These are phyloP conservation scores for Xylaria arbuscula DNA, from an alignment of 2,329 filamentous ascomycete species.

Conservation along the genomic window DNA sequence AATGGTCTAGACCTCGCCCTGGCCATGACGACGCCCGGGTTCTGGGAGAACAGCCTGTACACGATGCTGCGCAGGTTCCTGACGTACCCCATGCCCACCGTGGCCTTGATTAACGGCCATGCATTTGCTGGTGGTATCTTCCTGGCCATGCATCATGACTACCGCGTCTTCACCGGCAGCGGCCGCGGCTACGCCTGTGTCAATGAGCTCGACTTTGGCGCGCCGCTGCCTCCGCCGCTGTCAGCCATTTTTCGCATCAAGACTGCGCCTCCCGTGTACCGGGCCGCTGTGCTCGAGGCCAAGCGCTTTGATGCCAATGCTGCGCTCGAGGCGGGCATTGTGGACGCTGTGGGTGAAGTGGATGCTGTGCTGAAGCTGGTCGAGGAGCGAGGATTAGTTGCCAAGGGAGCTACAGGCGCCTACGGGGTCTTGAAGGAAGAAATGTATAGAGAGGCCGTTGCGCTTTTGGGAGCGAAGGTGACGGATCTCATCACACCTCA, in stretches of 20 bases:
- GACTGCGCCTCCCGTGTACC: slow-evolving; percentile 65
- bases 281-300: slow-evolving; percentile 78
- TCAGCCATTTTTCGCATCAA: slow-evolving; percentile 79
- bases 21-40: slow-evolving; percentile 68
- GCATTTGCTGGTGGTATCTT: slow-evolving; percentile 86
- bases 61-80: slow-evolving; percentile 72
- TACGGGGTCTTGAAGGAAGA: slow-evolving; percentile 80
- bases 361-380: slow-evolving; percentile 72
- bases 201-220: slow-evolving; percentile 84
- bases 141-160: slow-evolving; percentile 84
- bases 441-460: slow-evolving; percentile 76
- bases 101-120: slow-evolving; percentile 83
- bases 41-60: slow-evolving; percentile 71
- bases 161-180: slow-evolving; percentile 73
- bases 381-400: slow-evolving; percentile 65
- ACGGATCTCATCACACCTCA: slow-evolving; percentile 22
- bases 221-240: slow-evolving; percentile 80
- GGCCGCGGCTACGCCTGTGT: slow-evolving; percentile 77
- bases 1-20: slow-evolving; percentile 84
- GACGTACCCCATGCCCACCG: slow-evolving; percentile 83
- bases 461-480: slow-evolving; percentile 61
- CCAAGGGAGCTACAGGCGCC: slow-evolving; percentile 72
- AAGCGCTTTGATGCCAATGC: slow-evolving; percentile 71
- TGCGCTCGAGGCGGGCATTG: slow-evolving; percentile 73
- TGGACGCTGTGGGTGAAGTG: slow-evolving; percentile 68